Percentiles rank a stretch among this genome's conserved stretches.
These are phyloP conservation scores for Lyophyllum semitale DNA, from an alignment of 768 basidiomycete genomes.

Conservation along the genomic window DNA sequence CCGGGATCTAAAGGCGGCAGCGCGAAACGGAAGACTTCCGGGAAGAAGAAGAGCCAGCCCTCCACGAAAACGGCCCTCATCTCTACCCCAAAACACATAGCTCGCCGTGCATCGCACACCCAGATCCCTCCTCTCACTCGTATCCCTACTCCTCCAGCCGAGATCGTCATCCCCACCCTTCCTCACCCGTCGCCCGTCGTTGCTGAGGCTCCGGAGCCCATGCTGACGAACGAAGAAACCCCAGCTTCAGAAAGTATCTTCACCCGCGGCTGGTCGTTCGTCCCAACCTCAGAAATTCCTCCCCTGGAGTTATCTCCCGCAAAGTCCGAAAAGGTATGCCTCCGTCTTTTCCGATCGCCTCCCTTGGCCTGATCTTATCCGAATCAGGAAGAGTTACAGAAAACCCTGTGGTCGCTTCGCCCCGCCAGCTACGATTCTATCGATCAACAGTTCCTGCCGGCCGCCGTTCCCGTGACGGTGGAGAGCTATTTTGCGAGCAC, in stretches of 20 bases:
- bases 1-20: slow-evolving; percentile 18
- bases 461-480: not conserved
- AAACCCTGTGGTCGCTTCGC: slow-evolving; percentile 5
- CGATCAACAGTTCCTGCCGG: slow-evolving; percentile 16
- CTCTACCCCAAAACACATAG: not conserved
- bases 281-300: slow-evolving; percentile 25
- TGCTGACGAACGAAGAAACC: not conserved
- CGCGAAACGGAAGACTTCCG: slow-evolving; percentile 12
- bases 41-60: slow-evolving; percentile 2
- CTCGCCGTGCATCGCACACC: not conserved
- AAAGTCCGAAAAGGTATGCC: slow-evolving; percentile 15
- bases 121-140: not conserved
- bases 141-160: not conserved
- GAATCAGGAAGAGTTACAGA: slow-evolving; percentile 5
- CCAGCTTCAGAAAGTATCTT: not conserved
- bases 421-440: slow-evolving; percentile 19
- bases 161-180: not conserved
- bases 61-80: slow-evolving; percentile 5
- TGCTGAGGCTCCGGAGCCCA: not conserved
- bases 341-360: not conserved
- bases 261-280: slow-evolving; percentile 11
- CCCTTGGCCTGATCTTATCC: not conserved
- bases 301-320: slow-evolving; percentile 18
- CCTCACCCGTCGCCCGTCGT: not conserved
- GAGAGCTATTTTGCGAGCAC: slow-evolving; percentile 6